These are phyloP conservation scores for Lachancea nothofagi DNA, from an alignment of 805 yeast species.

Conservation along the genomic window DNA sequence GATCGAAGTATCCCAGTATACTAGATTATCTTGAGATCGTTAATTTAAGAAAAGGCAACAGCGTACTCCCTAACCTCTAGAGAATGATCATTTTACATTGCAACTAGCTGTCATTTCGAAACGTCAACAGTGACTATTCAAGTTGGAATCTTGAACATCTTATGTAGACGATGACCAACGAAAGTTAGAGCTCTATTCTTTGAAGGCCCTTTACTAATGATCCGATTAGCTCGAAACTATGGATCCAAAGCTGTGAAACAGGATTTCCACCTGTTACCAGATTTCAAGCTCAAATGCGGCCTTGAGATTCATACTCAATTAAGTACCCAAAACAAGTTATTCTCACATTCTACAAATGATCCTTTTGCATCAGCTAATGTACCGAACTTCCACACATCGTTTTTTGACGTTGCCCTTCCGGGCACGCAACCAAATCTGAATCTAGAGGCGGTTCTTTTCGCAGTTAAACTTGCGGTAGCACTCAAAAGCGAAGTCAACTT, in stretches of 20 bases:
- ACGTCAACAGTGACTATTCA: too few relatives aligned
- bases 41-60: too few relatives aligned
- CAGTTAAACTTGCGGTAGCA: slow-evolving; percentile 68
- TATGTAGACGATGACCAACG: too few relatives aligned
- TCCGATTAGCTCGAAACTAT: slow-evolving; percentile 3
- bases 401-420: slow-evolving; percentile 80
- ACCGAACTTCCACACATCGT: slow-evolving; percentile 71
- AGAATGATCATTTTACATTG: too few relatives aligned
- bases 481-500: slow-evolving; percentile 53
- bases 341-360: slow-evolving; percentile 52
- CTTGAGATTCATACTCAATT: slow-evolving; percentile 91
- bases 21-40: too few relatives aligned
- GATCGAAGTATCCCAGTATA: too few relatives aligned
- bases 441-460: slow-evolving; percentile 63
- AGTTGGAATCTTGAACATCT: too few relatives aligned
- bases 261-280: slow-evolving; percentile 14
- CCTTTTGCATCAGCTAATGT: slow-evolving; percentile 39
- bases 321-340: slow-evolving; percentile 66
- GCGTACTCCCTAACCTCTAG: too few relatives aligned
- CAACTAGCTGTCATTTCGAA: too few relatives aligned
- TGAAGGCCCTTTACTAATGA: background rate
- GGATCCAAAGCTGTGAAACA: slow-evolving; percentile 1
- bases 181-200: too few relatives aligned
- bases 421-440: slow-evolving; percentile 88
- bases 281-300: slow-evolving; percentile 64